Conservation (phyloP, 1,139 yeast genomes). For the Waltiozyma solani region DNA sequence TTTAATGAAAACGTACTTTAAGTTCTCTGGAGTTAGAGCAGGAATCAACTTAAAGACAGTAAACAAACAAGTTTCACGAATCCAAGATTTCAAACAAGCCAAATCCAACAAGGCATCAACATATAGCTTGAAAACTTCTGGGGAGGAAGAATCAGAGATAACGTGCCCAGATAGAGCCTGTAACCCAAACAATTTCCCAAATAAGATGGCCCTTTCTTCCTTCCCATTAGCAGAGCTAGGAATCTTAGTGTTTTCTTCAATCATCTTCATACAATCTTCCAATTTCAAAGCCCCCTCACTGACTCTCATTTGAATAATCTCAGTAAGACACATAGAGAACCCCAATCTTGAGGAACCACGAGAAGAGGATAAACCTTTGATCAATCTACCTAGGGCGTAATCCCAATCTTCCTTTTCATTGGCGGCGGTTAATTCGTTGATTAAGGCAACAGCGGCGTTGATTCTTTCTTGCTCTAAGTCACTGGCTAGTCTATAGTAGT, state of each 20-base stretch:
- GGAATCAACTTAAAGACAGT: constrained; percentile 50
- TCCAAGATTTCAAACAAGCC: constrained; percentile 67
- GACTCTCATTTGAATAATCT: constrained; percentile 42
- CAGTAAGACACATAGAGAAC: constrained; percentile 81
- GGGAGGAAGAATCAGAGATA: constrained; percentile 20
- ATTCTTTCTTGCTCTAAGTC: constrained; percentile 68
- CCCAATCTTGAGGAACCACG: constrained; percentile 84
- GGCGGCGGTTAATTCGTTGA: constrained; percentile 44
- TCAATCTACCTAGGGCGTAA: constrained; percentile 68
- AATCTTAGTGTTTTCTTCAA: constrained; percentile 16
- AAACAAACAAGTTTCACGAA: constrained; percentile 70
- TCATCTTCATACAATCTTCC: constrained; percentile 13
- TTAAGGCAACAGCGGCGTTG: constrained; percentile 56
- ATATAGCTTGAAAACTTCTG: constrained; percentile 28
- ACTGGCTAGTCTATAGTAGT: constrained; percentile 70
- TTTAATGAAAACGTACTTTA: constrained; percentile 12
- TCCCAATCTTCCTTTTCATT: constrained; percentile 57
- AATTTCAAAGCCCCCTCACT: constrained; percentile 26
- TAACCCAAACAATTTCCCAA: constrained; percentile 81
- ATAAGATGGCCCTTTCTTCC: constrained; percentile 69
- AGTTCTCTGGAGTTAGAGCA: constrained; percentile 19
- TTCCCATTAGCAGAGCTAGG: constrained; percentile 50
- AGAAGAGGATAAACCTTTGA: constrained; percentile 73
- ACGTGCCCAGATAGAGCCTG: constrained; percentile 43
- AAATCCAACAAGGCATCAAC: constrained; percentile 44